Evolutionary conservation across 2,329 filamentous ascomycete genomes (phyloP), one percentile per base, ranked within the genome.

Genomic region (Fusarium cicatricum): DNA sequence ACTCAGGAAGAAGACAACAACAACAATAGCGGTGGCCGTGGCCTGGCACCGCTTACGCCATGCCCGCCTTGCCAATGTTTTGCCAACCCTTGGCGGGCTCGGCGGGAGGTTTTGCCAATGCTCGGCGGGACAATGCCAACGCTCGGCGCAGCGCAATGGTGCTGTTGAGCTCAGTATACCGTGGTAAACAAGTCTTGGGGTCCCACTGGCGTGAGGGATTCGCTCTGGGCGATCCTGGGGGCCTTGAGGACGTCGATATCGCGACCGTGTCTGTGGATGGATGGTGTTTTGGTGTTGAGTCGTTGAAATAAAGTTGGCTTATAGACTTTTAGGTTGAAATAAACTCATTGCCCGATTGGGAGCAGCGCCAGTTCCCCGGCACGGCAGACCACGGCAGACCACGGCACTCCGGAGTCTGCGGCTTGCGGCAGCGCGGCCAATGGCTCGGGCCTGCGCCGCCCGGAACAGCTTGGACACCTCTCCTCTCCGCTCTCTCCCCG

Each of bases 61-160:
- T 49, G 45, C 29, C 21, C 28, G 45, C 40, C 36, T 49, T 41
- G 45, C 36, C 45, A 49, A 49, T 40, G 45, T 49, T 49, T 33
- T 49, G 45, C n/a, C n/a, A n/a, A n/a, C n/a, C n/a, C n/a, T n/a
- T n/a, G n/a, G n/a, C n/a, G n/a, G n/a, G n/a, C n/a, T n/a, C n/a
- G n/a, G n/a, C n/a, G n/a, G n/a, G n/a, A n/a, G n/a, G n/a, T n/a
- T n/a, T n/a, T n/a, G n/a, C n/a, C n/a, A n/a, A n/a, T n/a, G n/a
- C n/a, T n/a, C n/a, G n/a, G n/a, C n/a, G n/a, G n/a, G n/a, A n/a
- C n/a, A n/a, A n/a, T n/a, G n/a, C 45, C 36, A 49, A 49, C 45
- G 45, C 45, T 49, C 9, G 45, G 45, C 45, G 37, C 16, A 49
- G 45, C 36, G 37, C 45, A 17, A 49, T 49, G 16, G 37, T 34